Conservation (phyloP, 768 basidiomycete genomes). For the Amanita brunnescens region DNA sequence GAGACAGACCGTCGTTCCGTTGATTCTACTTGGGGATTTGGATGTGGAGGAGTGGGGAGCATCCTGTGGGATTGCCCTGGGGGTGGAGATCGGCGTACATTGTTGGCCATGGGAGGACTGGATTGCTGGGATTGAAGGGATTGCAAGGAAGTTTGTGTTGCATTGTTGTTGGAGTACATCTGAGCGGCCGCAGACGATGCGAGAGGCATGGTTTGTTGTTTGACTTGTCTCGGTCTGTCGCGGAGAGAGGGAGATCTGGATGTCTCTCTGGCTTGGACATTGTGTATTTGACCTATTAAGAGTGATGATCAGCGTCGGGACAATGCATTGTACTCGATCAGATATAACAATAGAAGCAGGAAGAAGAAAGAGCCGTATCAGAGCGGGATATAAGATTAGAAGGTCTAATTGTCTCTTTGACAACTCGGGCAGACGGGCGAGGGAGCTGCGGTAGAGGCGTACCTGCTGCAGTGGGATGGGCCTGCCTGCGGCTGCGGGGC, state of each 20-base stretch:
- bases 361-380: neutral
- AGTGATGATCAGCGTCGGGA: conserved; percentile 16
- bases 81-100: conserved; percentile 28
- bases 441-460: conserved; percentile 20
- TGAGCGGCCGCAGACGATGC: conserved; percentile 43
- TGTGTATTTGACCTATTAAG: conserved; percentile 31
- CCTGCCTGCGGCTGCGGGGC: conserved; percentile 47
- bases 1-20: conserved; percentile 26
- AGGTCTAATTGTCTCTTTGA: conserved; percentile 9
- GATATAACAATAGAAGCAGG: conserved; percentile 5
- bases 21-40: conserved; percentile 23
- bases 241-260: conserved; percentile 41
- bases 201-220: conserved; percentile 54
- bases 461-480: conserved; percentile 43
- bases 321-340: conserved; percentile 10
- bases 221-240: conserved; percentile 44
- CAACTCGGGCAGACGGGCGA: conserved; percentile 7
- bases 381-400: neutral
- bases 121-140: conserved; percentile 28
- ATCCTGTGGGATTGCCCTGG: conserved; percentile 26
- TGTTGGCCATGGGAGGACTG: conserved; percentile 22
- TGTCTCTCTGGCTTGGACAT: conserved; percentile 33
- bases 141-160: conserved; percentile 32
- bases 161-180: conserved; percentile 33
- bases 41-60: conserved; percentile 39